phyloP scores from a whole-genome alignment of 805 yeast species.

The Schwanniomyces pseudopolymorphus region DNA sequence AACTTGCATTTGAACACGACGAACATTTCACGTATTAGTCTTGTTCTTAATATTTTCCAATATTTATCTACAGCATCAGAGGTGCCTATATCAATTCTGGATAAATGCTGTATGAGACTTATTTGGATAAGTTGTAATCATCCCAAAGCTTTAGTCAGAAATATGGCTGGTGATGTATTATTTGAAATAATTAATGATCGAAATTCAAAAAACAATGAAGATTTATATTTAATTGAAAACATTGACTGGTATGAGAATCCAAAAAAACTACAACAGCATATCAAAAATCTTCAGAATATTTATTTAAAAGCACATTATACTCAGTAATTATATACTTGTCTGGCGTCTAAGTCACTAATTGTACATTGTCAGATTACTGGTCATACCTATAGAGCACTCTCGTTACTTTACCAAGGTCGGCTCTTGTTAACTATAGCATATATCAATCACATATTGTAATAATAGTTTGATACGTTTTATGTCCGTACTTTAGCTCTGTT shows the following conservation, averaged over 20 bases:
- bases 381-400: too few relatives aligned
- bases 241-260: slow-evolving; percentile 16
- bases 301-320: slow-evolving; percentile 2
- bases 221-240: slow-evolving; percentile 6
- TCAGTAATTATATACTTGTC: not conserved
- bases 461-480: too few relatives aligned
- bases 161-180: slow-evolving; percentile 41
- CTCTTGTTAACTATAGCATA: too few relatives aligned
- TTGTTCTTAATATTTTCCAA: slow-evolving; percentile 46
- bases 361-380: too few relatives aligned
- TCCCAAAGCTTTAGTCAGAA: slow-evolving; percentile 29
- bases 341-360: too few relatives aligned
- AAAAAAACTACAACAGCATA: slow-evolving; percentile 4
- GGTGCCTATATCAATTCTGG: slow-evolving; percentile 6
- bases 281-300: slow-evolving; percentile 5
- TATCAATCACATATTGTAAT: too few relatives aligned
- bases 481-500: not conserved
- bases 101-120: slow-evolving; percentile 15
- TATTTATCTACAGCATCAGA: slow-evolving; percentile 22
- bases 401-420: too few relatives aligned
- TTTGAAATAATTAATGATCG: slow-evolving; percentile 34
- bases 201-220: not conserved
- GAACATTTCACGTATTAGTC: slow-evolving; percentile 33
- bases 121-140: slow-evolving; percentile 32
- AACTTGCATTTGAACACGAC: slow-evolving; percentile 56